These are phyloP conservation scores for Ogataea corticis DNA, from an alignment of 805 yeast genomes.

Conservation along the genomic window DNA sequence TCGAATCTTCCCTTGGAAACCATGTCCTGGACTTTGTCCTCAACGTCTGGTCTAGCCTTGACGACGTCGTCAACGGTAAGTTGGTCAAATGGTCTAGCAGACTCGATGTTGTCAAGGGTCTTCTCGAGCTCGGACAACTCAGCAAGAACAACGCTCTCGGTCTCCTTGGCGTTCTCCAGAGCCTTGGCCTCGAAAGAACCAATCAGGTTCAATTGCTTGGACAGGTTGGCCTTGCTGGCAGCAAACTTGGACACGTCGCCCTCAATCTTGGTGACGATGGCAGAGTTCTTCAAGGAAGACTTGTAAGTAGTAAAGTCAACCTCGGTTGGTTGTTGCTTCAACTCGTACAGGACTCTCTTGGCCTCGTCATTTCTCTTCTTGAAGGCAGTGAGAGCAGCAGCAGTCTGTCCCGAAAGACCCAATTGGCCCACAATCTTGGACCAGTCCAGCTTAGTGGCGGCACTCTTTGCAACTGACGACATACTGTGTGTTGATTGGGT, in stretches of 20 bases:
- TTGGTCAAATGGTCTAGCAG: constrained; percentile 97
- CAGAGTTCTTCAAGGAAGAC: constrained; percentile 74
- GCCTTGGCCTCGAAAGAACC: constrained; percentile 95
- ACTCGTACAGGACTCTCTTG: constrained; percentile 71
- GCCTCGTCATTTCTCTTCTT: constrained; percentile 99
- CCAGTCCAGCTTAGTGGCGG: constrained; percentile 93
- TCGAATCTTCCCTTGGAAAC: constrained; percentile 96
- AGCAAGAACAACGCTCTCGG: constrained; percentile 83
- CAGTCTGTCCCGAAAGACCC: constrained; percentile 92
- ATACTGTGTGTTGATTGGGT: constrained; percentile 9
- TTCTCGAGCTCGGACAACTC: constrained; percentile 84
- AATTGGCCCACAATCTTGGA: constrained; percentile 82
- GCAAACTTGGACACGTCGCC: constrained; percentile 70
- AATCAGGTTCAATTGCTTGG: constrained; percentile 88
- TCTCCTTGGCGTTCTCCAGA: constrained; percentile 88
- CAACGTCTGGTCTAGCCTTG: constrained; percentile 96
- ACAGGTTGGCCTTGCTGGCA: constrained; percentile 82
- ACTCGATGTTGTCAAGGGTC: constrained; percentile 90
- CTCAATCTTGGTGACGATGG: constrained; percentile 80
- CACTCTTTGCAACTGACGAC: constrained; percentile 46
- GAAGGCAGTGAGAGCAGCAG: constrained; percentile 83
- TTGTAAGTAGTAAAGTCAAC: constrained; percentile 86
- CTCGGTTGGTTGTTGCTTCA: constrained; percentile 68
- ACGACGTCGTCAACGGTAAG: constrained; percentile 93
- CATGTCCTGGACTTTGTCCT: constrained; percentile 92